Base-by-base conservation (phyloP, 495 filamentous ascomycete genomes). In the Hypoxylon subgilvum region DNA sequence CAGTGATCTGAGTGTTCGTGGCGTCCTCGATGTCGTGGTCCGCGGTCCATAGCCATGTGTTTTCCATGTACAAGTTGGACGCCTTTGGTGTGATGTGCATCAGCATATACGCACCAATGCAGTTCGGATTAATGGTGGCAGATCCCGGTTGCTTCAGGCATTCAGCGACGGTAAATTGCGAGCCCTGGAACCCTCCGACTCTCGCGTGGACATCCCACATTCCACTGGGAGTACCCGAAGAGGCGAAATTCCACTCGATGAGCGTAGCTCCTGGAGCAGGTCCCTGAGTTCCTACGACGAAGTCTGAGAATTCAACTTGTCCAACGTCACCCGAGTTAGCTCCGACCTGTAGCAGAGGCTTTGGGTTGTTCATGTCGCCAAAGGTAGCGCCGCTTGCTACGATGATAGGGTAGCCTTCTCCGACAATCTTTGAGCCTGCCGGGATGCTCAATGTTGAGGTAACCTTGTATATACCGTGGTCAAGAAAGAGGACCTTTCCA, bases 131-230 rank as follows among this genome's bases (percentile, higher is more conserved):
- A 3, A 77, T 81, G 25, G 75, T 72, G 34, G 73, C 66, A 27
- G 78, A 74, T 4, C 73, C 76, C 0, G 88, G 88, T 23, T 79
- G 80, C 77, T 89, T 91, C 6, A 75, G 39, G 61, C 91, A 96
- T 30, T 78, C 84, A 55, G 84, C 77, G n/a, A 86, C 82, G 71
- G 92, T 89, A 40, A 95, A 79, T 36, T 85, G 70, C 2, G 90
- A 92, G 22, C 92, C 91, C 14, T 84, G 82, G 30, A 87, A 83
- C n/a, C 92, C 92, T 40, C 91, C 86, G 47, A 89, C 83, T 41
- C 92, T 84, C 63, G 89, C 85, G 69, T 96, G 92, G 2, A 90
- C 87, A 68, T 96, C 92, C 91, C 91, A 97, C 81, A 96, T 87
- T 14, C 86, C 92, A 10, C 79, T 83, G 1, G 87, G 85, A 52